A percentile compares a stretch with the other conserved stretches of the same genome.
phyloP scores from a whole-genome alignment of 106 monocot genomes.

The Hemerocallis citrina region DNA sequence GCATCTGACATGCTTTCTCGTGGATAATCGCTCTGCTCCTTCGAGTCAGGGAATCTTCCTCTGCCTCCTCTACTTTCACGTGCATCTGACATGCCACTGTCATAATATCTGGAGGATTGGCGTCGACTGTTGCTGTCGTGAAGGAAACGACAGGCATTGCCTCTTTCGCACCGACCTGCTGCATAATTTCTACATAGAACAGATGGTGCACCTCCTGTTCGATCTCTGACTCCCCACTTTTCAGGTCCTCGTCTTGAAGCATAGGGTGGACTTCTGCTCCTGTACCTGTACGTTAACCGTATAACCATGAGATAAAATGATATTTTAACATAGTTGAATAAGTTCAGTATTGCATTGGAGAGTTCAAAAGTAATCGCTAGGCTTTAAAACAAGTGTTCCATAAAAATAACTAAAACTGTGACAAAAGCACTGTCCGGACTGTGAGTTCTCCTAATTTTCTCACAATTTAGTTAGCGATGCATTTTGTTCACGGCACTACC shows the following conservation, averaged over 20 bases:
- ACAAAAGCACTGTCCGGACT: too few relatives aligned
- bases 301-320: not conserved
- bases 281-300: constrained; percentile 12
- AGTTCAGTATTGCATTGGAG: too few relatives aligned
- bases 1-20: too few relatives aligned
- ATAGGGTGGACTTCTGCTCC: constrained; percentile 44
- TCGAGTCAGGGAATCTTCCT: constrained; percentile 13
- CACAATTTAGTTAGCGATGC: too few relatives aligned
- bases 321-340: too few relatives aligned
- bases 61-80: constrained; percentile 36
- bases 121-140: constrained; percentile 53
- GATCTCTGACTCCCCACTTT: constrained; percentile 24
- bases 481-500: too few relatives aligned
- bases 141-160: constrained; percentile 53
- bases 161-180: constrained; percentile 58
- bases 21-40: constrained; percentile 21
- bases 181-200: constrained; percentile 56
- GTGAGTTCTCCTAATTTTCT: too few relatives aligned
- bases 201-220: constrained; percentile 15
- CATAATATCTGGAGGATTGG: constrained; percentile 16
- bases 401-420: too few relatives aligned
- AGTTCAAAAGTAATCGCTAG: too few relatives aligned
- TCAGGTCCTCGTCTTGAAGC: constrained; percentile 23
- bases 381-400: too few relatives aligned
- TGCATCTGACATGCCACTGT: constrained; percentile 5